Base-by-base conservation (phyloP, 192 early-diverging fungal genomes). In the Linnemannia zychae region DNA sequence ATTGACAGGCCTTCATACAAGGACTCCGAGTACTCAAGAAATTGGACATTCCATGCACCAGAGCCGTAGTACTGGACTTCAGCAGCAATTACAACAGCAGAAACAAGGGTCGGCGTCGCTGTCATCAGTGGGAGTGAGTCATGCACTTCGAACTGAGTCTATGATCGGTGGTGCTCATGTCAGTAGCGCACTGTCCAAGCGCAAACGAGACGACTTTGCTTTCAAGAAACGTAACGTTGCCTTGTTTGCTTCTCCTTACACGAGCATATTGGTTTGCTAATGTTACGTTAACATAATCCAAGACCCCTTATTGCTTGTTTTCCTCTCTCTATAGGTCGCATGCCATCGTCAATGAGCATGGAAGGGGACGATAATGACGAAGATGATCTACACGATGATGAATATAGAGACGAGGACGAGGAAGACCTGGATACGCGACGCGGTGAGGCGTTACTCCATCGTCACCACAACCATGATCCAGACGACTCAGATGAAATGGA, bases 171-270 rank as follows among this genome's bases (percentile, higher is more conserved):
- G 57, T 31, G 28, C 57, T 31, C 57, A 63, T 6, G 15, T 48
- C 24, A 71, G 75, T 37, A 71, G 78, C 46, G 63, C 77, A 18
- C 33, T 79, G 28, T 60, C 83, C 1, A 85, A 85, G 31, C 67
- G 83, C 28, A 85, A 85, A 28, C 83, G 83, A 20, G 63, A 77
- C 31, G 83, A 79, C 48, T 71, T 78, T 75, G 82, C 66, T 6
- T 71, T 72, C 38, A 79, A 60, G 31, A 79, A 79, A 57, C 83
- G 83, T 79, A 85, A 53, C 63, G 70, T 71, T 46, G 2, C 22
- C 17, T 16, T 17, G 2, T 52, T 33, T 66, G 34, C 31, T 37
- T 50, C 60, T 18, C 7, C 12, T 65, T 52, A 67, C 22, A n/a
- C 18, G n/a, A n/a, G 40, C 40, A 44, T 53, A 47, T 47, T 60